These are phyloP conservation scores for Aspergillus bridgeri DNA, from an alignment of 495 filamentous ascomycete genomes.

Conservation along the genomic window DNA sequence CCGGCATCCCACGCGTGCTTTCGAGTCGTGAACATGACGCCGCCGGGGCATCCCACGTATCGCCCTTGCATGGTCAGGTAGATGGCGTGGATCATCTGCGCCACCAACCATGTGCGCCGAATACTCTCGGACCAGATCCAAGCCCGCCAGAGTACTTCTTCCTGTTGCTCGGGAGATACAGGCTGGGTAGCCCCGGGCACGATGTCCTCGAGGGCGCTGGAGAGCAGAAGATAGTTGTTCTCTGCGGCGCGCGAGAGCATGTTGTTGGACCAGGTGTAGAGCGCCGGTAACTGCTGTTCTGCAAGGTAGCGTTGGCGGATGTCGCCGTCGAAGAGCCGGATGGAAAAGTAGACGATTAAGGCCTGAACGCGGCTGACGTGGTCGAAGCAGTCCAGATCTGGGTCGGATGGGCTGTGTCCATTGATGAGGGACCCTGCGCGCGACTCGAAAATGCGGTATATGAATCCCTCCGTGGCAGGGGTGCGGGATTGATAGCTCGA, in stretches of 20 bases:
- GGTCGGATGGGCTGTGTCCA: neutral
- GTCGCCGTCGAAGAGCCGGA: neutral
- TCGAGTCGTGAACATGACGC: neutral
- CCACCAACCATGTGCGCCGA: neutral
- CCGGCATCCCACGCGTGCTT: neutral
- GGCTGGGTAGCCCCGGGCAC: neutral
- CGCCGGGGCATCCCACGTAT: neutral
- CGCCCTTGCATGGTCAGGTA: neutral
- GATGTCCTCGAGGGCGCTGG: neutral
- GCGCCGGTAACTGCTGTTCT: neutral
- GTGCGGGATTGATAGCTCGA: neutral
- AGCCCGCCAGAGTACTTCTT: neutral
- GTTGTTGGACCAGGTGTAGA: neutral
- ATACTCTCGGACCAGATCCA: neutral
- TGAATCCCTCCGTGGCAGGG: neutral
- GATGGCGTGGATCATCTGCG: neutral
- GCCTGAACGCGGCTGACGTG: neutral
- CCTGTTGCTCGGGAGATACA: neutral
- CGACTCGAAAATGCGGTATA: neutral
- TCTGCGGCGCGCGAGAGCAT: neutral
- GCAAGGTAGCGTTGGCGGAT: neutral
- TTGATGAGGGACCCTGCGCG: neutral
- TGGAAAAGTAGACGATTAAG: neutral
- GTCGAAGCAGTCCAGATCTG: neutral
- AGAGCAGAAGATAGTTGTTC: neutral